Base-by-base conservation (phyloP, 2,329 filamentous ascomycete species). In the Fusarium fujikuroi region DNA sequence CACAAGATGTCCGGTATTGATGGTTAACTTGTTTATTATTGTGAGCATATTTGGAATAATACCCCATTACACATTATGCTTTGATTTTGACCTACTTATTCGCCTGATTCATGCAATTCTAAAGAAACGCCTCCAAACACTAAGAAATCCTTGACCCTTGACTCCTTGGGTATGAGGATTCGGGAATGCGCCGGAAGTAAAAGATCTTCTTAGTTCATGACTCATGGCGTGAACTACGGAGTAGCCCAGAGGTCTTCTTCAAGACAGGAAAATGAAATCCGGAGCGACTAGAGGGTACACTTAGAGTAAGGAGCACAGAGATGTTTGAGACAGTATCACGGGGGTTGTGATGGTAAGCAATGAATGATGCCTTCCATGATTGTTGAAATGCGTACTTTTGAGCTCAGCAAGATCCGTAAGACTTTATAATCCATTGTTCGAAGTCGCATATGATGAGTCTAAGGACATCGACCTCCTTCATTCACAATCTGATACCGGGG, bases 41-140 rank as follows among this genome's bases (percentile, higher is more conserved):
- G 66, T 75, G 65, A 77, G 63, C 74, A 75, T 74, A 76, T 74
- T 75, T 77, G 72, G 75, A 77, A 77, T 74, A 77, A 77, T 77
- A 77, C 75, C 75, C 75, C 65, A 72, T 66, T 75, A 73, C 72
- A 76, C 58, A 63, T 70, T 58, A 39, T 32, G 39, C 43, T 37
- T 59, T 16, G 32, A 37, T 30, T n/a, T 59, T 21, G 21, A 11
- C 28, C n/a, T 60, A 25, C 30, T n/a, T 15, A 19, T 23, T 28
- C 10, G 30, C 21, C 56, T 50, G 40, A 36, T 36, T 50, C 42
- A 30, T 28, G 56, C 7, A 23, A 19, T 43, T 19, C 25, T 25
- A 30, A 42, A 18, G 23, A 14, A 39, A 25, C 34, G 36, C 34
- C 36, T 18, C 19, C 34, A 52, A 60, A 6, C 25, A 32, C 21